A percentile compares a stretch with the other conserved stretches of the same genome.
Evolutionary conservation across 352 stramenopile species (phyloP).

Genomic region (Phytophthora brassicae): DNA sequence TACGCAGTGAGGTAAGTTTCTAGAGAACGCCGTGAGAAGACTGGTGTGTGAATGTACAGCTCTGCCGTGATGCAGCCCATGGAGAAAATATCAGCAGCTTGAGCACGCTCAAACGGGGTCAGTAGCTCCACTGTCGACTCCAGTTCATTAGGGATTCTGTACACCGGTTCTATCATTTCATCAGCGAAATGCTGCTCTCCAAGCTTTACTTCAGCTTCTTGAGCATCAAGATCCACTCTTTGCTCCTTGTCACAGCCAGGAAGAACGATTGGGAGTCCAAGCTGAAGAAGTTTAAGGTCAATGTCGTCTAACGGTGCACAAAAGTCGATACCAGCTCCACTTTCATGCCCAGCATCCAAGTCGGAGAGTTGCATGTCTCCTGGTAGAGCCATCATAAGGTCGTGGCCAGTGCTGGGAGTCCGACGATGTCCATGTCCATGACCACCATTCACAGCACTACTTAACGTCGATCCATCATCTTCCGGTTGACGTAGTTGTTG

Average conservation of each 20-base stretch:
- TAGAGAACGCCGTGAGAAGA: constrained; percentile 63
- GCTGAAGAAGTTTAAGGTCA: constrained; percentile 58
- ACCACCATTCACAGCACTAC: constrained; percentile 17
- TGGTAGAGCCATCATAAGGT: constrained; percentile 26
- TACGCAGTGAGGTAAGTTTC: constrained; percentile 38
- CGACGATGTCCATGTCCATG: constrained; percentile 25
- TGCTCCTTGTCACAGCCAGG: constrained; percentile 10
- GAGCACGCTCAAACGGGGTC: constrained; percentile 33
- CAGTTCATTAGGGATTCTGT: constrained; percentile 31
- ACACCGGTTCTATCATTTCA: constrained; percentile 48
- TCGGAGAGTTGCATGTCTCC: constrained; percentile 43
- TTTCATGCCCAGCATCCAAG: constrained; percentile 34
- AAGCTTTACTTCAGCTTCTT: constrained; percentile 5
- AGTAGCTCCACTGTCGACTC: constrained; percentile 10
- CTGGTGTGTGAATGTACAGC: constrained; percentile 51
- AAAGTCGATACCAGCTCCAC: constrained; percentile 13
- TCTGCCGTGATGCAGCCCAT: constrained; percentile 73
- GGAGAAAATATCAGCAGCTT: constrained; percentile 57
- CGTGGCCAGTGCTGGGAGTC: constrained; percentile 30
- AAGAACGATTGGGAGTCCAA: constrained; percentile 50
- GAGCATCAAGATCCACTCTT: constrained; percentile 7
- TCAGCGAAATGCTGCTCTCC: constrained; percentile 30
- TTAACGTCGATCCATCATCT: constrained; percentile 40
- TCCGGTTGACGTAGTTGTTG: constrained; percentile 74
- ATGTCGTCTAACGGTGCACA: constrained; percentile 51